Evolutionary conservation across 768 basidiomycete species (phyloP), one percentile per base, ranked within the genome.

Genomic region (Mycena capillaripes): DNA sequence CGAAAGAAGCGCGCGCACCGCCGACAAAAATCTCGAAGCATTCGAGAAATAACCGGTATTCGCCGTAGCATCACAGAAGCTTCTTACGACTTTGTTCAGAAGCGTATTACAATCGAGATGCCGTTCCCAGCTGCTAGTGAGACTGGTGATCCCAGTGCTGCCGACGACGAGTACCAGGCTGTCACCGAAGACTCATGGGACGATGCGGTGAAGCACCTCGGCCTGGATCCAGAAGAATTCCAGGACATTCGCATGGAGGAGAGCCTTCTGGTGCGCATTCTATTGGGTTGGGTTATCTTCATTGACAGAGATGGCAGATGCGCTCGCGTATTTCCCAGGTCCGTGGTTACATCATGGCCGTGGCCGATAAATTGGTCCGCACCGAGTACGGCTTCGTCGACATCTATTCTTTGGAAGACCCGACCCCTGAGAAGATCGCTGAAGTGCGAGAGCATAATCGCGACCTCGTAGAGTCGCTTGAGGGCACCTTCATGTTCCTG

Each of bases 1-100:
- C 36, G 36, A 6, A 36, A 36, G 36, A 36, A 36, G 36, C 36
- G 36, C 36, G 36, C 36, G 6, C 36, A 36, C 12, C 36, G 36
- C 36, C 36, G 8, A 27, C 63, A 65, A 42, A 32, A n/a, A 9
- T 65, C 63, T 10, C 63, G 63, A 19, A 65, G 63, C 52, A 65
- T 65, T 16, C 4, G 25, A 7, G 53, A 32, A 6, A 10, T 55
- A 5, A 19, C 9, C 29, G 9, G 2, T 11, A 29, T 30, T 2
- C 53, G 53, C 29, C 53, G 17, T 5, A 27, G 29, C 6, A 10
- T 55, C 3, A 32, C 36, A 16, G 10, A 36, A 7, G 19, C 56
- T 3, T 5, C 19, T 7, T 57, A 34, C 34, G 19, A 12, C 21
- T 23, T 19, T 19, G 29, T 68, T 9, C 46, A 60, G 36, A 60